These are phyloP conservation scores for Apiospora rasikravindrae DNA, from an alignment of 2,329 filamentous ascomycete genomes.

Conservation along the genomic window DNA sequence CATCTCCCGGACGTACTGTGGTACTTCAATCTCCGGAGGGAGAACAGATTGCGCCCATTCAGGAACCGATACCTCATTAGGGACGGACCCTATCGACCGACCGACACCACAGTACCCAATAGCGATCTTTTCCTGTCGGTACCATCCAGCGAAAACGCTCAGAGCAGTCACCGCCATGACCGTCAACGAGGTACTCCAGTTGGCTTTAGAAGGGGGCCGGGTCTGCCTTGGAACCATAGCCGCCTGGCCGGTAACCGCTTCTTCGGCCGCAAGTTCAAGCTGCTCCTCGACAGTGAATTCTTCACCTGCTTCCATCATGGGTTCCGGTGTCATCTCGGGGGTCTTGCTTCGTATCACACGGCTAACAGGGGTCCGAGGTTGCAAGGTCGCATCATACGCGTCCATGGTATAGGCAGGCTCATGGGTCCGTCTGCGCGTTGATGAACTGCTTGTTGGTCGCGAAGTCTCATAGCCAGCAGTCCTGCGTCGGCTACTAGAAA, in stretches of 20 bases:
- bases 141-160: constrained; percentile 78
- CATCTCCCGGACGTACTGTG: constrained; percentile 72
- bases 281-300: constrained; percentile 95
- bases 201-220: constrained; percentile 44
- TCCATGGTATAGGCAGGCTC: constrained; percentile 41
- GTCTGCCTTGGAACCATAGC: constrained; percentile 46
- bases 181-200: constrained; percentile 69
- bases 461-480: constrained; percentile 48
- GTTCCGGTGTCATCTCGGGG: constrained; percentile 39
- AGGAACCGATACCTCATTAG: constrained; percentile 49
- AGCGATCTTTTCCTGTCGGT: constrained; percentile 92
- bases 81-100: constrained; percentile 61
- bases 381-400: constrained; percentile 57
- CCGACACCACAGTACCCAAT: constrained; percentile 94
- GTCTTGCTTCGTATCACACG: constrained; percentile 41
- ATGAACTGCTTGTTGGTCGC: constrained; percentile 47
- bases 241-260: constrained; percentile 59
- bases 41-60: constrained; percentile 46
- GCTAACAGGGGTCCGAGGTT: constrained; percentile 62
- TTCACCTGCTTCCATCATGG: constrained; percentile 73
- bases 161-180: constrained; percentile 74
- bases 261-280: constrained; percentile 76
- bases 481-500: constrained; percentile 55
- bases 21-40: constrained; percentile 66
- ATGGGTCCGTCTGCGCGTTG: constrained; percentile 51